Evolutionary conservation across 2,329 filamentous ascomycete genomes (phyloP), one percentile per base, ranked within the genome.

Genomic region (Helicocarpus griseus): DNA sequence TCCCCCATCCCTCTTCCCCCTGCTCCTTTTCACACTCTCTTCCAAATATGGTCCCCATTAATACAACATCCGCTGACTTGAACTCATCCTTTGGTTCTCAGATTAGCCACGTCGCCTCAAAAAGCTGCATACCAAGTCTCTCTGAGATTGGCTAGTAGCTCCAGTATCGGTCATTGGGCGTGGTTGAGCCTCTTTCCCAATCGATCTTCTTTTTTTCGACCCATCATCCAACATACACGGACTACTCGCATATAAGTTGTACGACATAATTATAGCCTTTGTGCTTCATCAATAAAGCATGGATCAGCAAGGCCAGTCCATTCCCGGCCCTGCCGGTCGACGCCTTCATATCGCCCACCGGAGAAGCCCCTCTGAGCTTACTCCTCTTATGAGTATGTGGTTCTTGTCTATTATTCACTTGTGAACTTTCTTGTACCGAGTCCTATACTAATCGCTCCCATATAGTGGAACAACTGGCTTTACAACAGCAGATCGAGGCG

Each of bases 401-500:
- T 33, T n/a, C 35, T 43, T 14, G 35, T 35, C n/a, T 21, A n/a
- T 24, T 81, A 71, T 61, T 59, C 29, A 0, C 31, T 40, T 33
- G 9, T 7, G 5, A 26, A 21, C 38, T 38, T 44, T 17, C 14
- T 14, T 47, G n/a, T 21, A 26, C 2, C 8, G 13, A 5, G 13
- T 26, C 5, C 7, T 31, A 19, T 29, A 36, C 43, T 56, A 40
- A 56, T 45, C 21, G 33, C 11, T 52, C 24, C n/a, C 26, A 5
- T 53, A n/a, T 63, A 91, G 89, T 95, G 86, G 89, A 95, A 76
- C 89, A 95, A 78, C 81, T 94, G 66, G 87, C 87, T 68, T 87
- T 95, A 68, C 89, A 94, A 74, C 89, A 95, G 74, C 89, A 95
- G 73, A 95, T 95, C 65, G 89, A 95, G 72, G 79, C 90, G 64